Evolutionary conservation across 2,329 filamentous ascomycete genomes (phyloP), one percentile per base, ranked within the genome.

Genomic region (Blastomyces silverae): DNA sequence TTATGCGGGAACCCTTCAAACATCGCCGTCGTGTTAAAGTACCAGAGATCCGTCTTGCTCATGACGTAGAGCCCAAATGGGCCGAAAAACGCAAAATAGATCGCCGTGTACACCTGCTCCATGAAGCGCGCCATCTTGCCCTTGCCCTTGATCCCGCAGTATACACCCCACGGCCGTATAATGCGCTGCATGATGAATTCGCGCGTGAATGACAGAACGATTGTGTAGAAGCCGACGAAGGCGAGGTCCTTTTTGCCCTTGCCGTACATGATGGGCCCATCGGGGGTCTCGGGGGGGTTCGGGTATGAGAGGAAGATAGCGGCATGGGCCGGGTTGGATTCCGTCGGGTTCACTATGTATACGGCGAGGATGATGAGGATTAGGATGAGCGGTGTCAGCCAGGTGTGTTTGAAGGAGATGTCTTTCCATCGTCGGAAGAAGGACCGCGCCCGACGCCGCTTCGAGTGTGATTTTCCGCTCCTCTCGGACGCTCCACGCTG

Each of bases 151-250:
- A 97, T 86, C 20, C 90, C 89, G 64, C 82, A 86, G 69, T 80
- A 82, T 55, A 85, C 82, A 6, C 91, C 91, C 67, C 92, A 81
- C 0, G 92, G 92, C 15, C 88, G 86, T 65, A 97, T 85, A 61
- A 96, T 72, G 72, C 91, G 88, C 79, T 96, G 92, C 92, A 96
- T 97, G 79, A 96, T 84, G 77, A 96, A 96, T 77, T 97, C 92
- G 74, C 92, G 90, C 13, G 91, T 96, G 76, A 97, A 97, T 67
- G 90, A 92, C 66, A 97, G 84, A 28, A 97, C 88, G 65, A 97
- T 80, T 52, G 86, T 93, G 79, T 97, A 97, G 80, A 97, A 97
- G 66, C 81, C 80, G 64, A 97, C 90, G 72, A 97, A 93, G 55
- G 89, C 89, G 63, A 96, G 82, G 75, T 97, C 92, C 81, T 88